Percentiles rank a stretch among this genome's conserved stretches.
Conservation (phyloP, 306 rosid genomes). For the Pterocarpus macrocarpus region DNA sequence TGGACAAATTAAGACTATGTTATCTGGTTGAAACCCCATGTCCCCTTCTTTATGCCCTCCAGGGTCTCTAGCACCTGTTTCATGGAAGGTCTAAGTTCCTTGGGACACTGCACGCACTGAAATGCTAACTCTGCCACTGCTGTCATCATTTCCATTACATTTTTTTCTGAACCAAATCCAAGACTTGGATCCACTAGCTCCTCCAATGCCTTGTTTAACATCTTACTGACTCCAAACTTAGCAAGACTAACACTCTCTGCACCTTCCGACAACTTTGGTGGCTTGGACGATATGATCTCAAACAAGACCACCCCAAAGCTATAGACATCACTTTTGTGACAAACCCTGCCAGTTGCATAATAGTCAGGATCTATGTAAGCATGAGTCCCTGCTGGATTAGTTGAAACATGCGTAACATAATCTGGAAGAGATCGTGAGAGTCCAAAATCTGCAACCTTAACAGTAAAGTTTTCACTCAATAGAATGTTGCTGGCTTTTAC, state of each 20-base stretch:
- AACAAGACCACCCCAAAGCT: constrained; percentile 76
- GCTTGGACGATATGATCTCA: constrained; percentile 68
- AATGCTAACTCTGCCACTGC: constrained; percentile 73
- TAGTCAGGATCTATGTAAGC: constrained; percentile 75
- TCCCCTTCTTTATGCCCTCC: constrained; percentile 44
- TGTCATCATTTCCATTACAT: constrained; percentile 43
- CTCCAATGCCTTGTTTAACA: constrained; percentile 53
- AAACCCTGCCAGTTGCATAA: constrained; percentile 60
- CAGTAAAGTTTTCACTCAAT: constrained; percentile 56
- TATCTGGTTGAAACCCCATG: constrained; percentile 36
- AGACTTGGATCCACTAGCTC: constrained; percentile 61
- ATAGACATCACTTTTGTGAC: constrained; percentile 71
- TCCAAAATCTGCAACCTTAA: constrained; percentile 78
- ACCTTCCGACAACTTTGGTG: not conserved
- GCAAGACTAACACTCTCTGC: constrained; percentile 4
- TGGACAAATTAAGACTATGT: not conserved
- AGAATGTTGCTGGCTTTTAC: constrained; percentile 70
- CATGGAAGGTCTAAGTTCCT: constrained; percentile 69
- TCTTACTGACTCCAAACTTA: constrained; percentile 57
- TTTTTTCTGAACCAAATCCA: constrained; percentile 50
- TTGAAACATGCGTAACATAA: constrained; percentile 30
- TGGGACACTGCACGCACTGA: constrained; percentile 64
- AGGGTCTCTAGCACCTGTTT: constrained; percentile 54
- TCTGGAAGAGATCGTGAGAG: constrained; percentile 65
- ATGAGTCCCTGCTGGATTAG: constrained; percentile 36